Conservation (phyloP, 2,329 filamentous ascomycete species). For the Arthrobotrys entomopaga region DNA sequence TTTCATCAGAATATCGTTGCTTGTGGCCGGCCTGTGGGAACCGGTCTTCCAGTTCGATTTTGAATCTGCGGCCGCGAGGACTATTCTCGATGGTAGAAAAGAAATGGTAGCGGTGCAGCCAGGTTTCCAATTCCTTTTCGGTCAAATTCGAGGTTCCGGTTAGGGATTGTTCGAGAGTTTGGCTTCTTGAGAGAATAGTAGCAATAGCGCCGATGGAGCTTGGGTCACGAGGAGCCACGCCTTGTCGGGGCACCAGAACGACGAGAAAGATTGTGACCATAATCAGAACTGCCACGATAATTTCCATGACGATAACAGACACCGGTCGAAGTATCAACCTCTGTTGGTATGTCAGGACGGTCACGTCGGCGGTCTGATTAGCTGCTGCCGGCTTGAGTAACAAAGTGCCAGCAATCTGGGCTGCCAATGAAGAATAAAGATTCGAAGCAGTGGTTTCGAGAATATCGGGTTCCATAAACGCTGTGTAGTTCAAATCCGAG, state of each 20-base stretch:
- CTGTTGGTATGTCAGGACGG: conserved; percentile 29
- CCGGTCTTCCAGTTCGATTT: conserved; percentile 33
- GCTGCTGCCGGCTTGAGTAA: conserved; percentile 4
- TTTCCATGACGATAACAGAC: conserved; percentile 50
- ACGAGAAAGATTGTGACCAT: conserved; percentile 30
- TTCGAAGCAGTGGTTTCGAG: conserved; percentile 30
- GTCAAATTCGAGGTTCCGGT: conserved; percentile 45
- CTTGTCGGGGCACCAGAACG: conserved; percentile 31
- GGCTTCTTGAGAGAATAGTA: conserved; percentile 46
- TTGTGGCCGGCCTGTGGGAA: conserved; percentile 20
- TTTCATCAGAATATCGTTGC: conserved; percentile 14
- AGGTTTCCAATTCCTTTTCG: conserved; percentile 37
- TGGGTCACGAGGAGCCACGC: conserved; percentile 43
- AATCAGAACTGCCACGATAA: conserved; percentile 43
- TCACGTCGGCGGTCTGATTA: conserved; percentile 17
- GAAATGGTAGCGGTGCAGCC: conserved; percentile 44
- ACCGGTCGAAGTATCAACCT: conserved; percentile 48
- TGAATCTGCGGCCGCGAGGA: conserved; percentile 38
- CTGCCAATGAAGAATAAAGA: conserved; percentile 36
- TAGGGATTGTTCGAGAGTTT: conserved; percentile 35
- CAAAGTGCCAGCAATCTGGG: conserved; percentile 33
- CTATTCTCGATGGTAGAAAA: conserved; percentile 23
- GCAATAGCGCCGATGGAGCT: conserved; percentile 52
- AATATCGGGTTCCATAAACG: conserved; percentile 40
- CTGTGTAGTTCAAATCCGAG: conserved; percentile 36